phyloP scores from a whole-genome alignment of 208 protist genomes.

The Tetramitus jugosus region DNA sequence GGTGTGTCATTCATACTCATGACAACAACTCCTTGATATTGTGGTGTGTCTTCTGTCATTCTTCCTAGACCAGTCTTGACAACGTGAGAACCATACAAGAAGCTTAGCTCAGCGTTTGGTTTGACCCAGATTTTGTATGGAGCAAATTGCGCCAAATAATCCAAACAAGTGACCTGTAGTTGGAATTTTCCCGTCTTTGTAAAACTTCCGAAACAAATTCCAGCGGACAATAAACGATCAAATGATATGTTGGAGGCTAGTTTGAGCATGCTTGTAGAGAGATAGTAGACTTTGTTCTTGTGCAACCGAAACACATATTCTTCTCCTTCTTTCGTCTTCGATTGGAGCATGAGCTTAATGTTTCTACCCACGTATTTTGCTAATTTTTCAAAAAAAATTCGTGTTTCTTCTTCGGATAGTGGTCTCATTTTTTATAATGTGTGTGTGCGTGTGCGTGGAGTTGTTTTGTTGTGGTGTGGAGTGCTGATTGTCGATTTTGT shows the following conservation, averaged over 20 bases:
- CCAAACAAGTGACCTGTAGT: constrained; percentile 66
- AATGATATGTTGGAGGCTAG: constrained; percentile 43
- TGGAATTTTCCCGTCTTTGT: constrained; percentile 68
- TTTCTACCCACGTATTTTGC: constrained; percentile 47
- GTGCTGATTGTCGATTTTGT: too few relatives aligned
- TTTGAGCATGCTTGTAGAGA: constrained; percentile 39
- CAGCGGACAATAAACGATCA: constrained; percentile 53
- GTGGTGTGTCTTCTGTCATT: constrained; percentile 94
- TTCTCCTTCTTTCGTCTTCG: constrained; percentile 60
- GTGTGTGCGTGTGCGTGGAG: too few relatives aligned
- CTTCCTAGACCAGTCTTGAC: constrained; percentile 90
- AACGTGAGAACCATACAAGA: constrained; percentile 97
- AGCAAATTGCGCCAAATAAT: constrained; percentile 68
- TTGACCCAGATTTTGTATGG: constrained; percentile 97
- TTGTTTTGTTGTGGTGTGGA: too few relatives aligned
- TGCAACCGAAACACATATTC: constrained; percentile 68
- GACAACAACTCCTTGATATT: constrained; percentile 92
- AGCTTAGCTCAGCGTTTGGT: constrained; percentile 94
- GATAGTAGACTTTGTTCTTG: constrained; percentile 72
- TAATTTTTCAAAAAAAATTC: constrained; percentile 75
- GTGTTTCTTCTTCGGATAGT: constrained; percentile 68
- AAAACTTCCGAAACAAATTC: constrained; percentile 74
- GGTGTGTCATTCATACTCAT: constrained; percentile 94
- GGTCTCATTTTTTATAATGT: constrained; percentile 68
- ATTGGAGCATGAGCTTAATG: constrained; percentile 47